Base-by-base conservation (phyloP, 2,329 filamentous ascomycete genomes). In the Phoma sp. region DNA sequence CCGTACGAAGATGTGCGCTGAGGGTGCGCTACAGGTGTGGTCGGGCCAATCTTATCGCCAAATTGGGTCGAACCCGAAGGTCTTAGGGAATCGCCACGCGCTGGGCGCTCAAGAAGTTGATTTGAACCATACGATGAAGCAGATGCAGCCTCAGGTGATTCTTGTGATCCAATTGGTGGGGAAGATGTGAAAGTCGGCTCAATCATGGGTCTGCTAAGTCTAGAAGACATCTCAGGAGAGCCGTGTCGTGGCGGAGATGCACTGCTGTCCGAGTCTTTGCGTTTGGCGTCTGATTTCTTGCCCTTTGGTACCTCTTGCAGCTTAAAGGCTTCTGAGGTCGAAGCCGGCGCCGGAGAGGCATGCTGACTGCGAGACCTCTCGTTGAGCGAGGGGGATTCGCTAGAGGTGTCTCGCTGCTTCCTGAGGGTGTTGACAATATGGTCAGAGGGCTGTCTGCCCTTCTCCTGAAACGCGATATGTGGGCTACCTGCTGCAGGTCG, bases 401-500 rank as follows among this genome's bases (percentile, higher is more conserved):
- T 60, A 9, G 56, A 44, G 2, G 60, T 52, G 37, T 79, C 77
- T 55, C 74, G 74, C 39, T 75, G 70, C 52, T 73, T 86, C 23
- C 79, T 76, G 41, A 83, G 79, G 1, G 81, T 78, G 33, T 82
- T 83, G 27, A 85, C 80, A 23, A 85, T 77, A 9, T 88, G 85
- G 2, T 86, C 84, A 0, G 86, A 87, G 4, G 82, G 76, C 56
- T 86, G 82, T 39, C 89, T 84, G 2, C 86, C 85, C 74, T 93
- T 95, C 67, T 96, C 91, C 72, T 96, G 91, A 71, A 92, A 96
- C 22, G 91, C 89, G 65, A 96, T 96, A 68, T 96, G 92, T n/a
- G 92, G 91, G 13, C 90, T 92, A 2, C 86, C 55, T 68, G 76
- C 63, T 32, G 66, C 66, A 30, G 78, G 72, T 22, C 62, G 56